Conservation (phyloP, 768 basidiomycete species). For the Macrolepiota fuliginosa region DNA sequence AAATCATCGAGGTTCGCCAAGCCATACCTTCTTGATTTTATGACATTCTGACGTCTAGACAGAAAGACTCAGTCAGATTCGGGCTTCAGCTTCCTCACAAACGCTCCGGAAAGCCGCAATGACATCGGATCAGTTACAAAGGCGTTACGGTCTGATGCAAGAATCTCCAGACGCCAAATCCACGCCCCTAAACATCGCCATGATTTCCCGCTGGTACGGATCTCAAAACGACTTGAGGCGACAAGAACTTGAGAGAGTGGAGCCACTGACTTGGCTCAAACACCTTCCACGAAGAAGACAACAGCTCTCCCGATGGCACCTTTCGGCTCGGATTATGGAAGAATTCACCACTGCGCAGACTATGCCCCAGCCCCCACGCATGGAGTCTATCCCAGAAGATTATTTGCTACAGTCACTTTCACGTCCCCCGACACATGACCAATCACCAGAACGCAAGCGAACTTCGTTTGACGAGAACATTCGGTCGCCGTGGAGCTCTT, state of each 20-base stretch:
- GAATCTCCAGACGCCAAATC: constrained; percentile 29
- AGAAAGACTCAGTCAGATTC: constrained; percentile 63
- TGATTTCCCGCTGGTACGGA: constrained; percentile 61
- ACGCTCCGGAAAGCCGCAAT: constrained; percentile 65
- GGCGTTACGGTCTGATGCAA: constrained; percentile 61
- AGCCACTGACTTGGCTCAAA: constrained; percentile 74
- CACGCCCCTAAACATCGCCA: constrained; percentile 40
- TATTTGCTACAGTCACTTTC: constrained; percentile 15
- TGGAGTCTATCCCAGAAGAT: constrained; percentile 48
- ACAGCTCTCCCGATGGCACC: constrained; percentile 51
- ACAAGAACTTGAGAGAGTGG: constrained; percentile 56
- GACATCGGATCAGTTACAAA: constrained; percentile 59
- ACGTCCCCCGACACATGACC: background rate
- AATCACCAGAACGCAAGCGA: background rate
- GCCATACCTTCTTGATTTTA: background rate
- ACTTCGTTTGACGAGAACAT: constrained; percentile 5
- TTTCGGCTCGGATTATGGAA: constrained; percentile 69
- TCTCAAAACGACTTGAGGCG: constrained; percentile 44
- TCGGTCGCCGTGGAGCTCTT: background rate
- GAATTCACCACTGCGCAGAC: constrained; percentile 51
- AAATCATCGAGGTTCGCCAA: constrained; percentile 48
- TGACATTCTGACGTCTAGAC: constrained; percentile 6
- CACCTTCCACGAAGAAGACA: constrained; percentile 41
- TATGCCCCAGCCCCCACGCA: constrained; percentile 17
- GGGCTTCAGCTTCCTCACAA: constrained; percentile 43